Evolutionary conservation across 1,284 basidiomycete species (phyloP).

Genomic region (Amylostereum areolatum): DNA sequence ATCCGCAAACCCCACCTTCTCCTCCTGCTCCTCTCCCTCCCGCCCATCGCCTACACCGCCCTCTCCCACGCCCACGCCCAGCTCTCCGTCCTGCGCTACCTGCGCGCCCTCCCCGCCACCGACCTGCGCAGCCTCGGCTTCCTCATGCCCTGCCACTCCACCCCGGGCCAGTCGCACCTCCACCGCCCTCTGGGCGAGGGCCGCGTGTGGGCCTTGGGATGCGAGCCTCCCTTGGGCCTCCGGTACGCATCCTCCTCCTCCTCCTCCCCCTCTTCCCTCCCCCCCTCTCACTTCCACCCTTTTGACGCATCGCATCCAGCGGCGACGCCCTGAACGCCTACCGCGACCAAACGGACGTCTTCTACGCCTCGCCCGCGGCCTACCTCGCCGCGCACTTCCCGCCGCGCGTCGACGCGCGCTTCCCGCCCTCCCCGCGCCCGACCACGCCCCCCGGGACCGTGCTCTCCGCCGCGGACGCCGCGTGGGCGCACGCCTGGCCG

Average conservation of each 20-base stretch:
- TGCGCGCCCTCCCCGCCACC: constrained; percentile 44
- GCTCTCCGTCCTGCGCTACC: constrained; percentile 63
- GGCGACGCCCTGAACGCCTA: constrained; percentile 51
- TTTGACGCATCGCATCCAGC: too few species aligned
- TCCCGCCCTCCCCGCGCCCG: constrained; percentile 61
- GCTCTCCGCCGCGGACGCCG: constrained; percentile 16
- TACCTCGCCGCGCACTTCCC: constrained; percentile 73
- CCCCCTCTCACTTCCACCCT: constrained; percentile 2
- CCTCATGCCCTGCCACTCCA: constrained; percentile 98
- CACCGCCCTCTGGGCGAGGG: constrained; percentile 58
- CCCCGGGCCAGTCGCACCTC: constrained; percentile 88
- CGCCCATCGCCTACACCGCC: constrained; percentile 63
- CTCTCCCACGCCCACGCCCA: constrained; percentile 76
- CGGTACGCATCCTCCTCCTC: too few species aligned
- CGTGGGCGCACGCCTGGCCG: constrained; percentile 75
- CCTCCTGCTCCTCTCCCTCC: constrained; percentile 49
- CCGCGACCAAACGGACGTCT: constrained; percentile 78
- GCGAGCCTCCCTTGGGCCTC: constrained; percentile 84
- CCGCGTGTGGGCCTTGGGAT: constrained; percentile 78
- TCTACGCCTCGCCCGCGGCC: constrained; percentile 67
- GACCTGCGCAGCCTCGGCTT: constrained; percentile 68
- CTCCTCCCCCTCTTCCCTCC: constrained; percentile 5
- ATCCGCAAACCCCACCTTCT: constrained; percentile 32
- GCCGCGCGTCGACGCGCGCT: constrained; percentile 47
- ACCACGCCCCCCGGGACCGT: constrained; percentile 45